Percentiles rank a stretch among this genome's conserved stretches.
phyloP scores from a whole-genome alignment of 1,139 yeast species.

The Saccharomyces pastorianus region DNA sequence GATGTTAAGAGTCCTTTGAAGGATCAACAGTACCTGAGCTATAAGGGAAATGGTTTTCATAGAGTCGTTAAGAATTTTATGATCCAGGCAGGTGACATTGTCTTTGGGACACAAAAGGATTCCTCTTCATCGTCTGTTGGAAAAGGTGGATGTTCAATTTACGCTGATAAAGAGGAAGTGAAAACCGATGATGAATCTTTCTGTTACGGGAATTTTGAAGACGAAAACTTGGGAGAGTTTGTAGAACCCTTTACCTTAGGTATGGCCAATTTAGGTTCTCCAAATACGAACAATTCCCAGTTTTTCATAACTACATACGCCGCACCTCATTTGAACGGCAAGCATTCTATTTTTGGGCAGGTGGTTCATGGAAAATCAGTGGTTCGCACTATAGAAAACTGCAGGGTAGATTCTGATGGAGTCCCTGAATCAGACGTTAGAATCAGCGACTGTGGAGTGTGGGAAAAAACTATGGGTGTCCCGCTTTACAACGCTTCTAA shows the following conservation, averaged over 20 bases:
- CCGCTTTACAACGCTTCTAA: slow-evolving; percentile 60
- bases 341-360: slow-evolving; percentile 71
- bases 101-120: slow-evolving; percentile 31
- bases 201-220: slow-evolving; percentile 41
- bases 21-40: slow-evolving; percentile 29
- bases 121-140: slow-evolving; percentile 40
- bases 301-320: slow-evolving; percentile 71
- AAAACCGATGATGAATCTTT: slow-evolving; percentile 6
- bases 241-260: slow-evolving; percentile 49
- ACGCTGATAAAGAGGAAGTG: slow-evolving; percentile 27
- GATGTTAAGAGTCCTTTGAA: slow-evolving; percentile 27
- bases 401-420: slow-evolving; percentile 41
- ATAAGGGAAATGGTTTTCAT: slow-evolving; percentile 48
- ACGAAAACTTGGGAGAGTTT: slow-evolving; percentile 48
- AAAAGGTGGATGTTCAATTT: slow-evolving; percentile 46
- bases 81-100: slow-evolving; percentile 69
- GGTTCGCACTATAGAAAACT: slow-evolving; percentile 54
- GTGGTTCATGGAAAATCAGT: slow-evolving; percentile 61
- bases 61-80: slow-evolving; percentile 69
- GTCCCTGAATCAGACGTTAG: slow-evolving; percentile 38
- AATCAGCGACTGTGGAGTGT: slow-evolving; percentile 58
- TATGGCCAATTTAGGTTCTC: slow-evolving; percentile 61
- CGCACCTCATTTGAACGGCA: slow-evolving; percentile 64
- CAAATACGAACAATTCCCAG: slow-evolving; percentile 60
- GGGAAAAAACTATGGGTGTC: slow-evolving; percentile 45